Base-by-base conservation (phyloP, 345 rosid genomes). In the Boechera stricta region DNA sequence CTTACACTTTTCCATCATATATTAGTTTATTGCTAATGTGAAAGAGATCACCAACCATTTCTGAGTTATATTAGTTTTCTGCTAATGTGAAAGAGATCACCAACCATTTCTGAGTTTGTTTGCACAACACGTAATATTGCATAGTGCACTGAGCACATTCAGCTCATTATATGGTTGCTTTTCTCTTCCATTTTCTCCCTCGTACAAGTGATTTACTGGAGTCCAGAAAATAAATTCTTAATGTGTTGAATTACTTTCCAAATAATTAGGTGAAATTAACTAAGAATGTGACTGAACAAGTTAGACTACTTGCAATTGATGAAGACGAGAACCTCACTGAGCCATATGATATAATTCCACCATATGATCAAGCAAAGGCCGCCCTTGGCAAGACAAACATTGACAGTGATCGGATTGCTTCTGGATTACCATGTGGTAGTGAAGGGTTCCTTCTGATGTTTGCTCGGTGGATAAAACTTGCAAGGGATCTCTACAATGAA, bases 401-500 rank as follows among this genome's bases (percentile, higher is more conserved):
- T 61, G 99, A 96, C 78, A 86, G 88, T 64, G 97, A 90, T 81
- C 97, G 98, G 60, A 96, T 96, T 79, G 97, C 98, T 82, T 97
- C 97, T 74, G 99, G 99, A 68, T 86, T 96, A 79, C 99, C 99
- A 21, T 96, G 99, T 79, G 99, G 99, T 49, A 91, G 94, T 72
- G 99, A 96, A 82, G 99, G 99, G 68, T 96, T 93, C 84, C 91
- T 96, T 68, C 80, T 96, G 85, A 96, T 96, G 99, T 96, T 82
- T 90, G 97, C 98, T 69, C 96, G 99, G 69, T 93, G 99, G 99
- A 93, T 87, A 77, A 96, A 96, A 88, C 97, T 93, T 59, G 98
- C 92, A 79, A 93, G 97, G 67, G 99, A 93, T 79, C 86, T 96
- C 84, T 96, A 93, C 75, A 96, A 91, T 80, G 99, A 93, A 84